These are phyloP conservation scores for Oryza coarctata DNA, from an alignment of 176 grass and related monocot genomes.

Conservation along the genomic window DNA sequence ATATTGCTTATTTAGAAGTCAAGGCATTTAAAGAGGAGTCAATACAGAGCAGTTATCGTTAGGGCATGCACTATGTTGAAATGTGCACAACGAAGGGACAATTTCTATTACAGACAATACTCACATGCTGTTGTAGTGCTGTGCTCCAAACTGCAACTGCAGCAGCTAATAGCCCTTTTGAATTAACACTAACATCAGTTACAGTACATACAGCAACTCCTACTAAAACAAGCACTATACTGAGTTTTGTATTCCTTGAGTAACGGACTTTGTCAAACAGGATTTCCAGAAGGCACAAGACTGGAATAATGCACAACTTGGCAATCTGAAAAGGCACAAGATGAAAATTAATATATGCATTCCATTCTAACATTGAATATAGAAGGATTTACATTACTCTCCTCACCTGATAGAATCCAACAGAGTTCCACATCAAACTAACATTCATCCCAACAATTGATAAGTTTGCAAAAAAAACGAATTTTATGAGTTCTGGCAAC, in stretches of 20 bases:
- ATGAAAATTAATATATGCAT: conserved; percentile 3
- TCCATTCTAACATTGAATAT: not conserved
- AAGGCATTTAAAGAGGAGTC: not conserved
- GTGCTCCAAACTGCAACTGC: conserved; percentile 54
- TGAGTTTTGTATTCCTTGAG: conserved; percentile 56
- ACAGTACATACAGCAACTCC: conserved; percentile 61
- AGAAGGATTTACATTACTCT: not conserved
- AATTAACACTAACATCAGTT: conserved; percentile 61
- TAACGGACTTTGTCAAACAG: conserved; percentile 51
- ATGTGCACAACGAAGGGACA: not conserved
- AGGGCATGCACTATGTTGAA: not conserved
- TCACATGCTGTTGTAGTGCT: conserved; percentile 56
- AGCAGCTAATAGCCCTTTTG: conserved; percentile 40
- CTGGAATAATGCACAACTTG: conserved; percentile 53
- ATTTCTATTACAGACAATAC: conserved; percentile 25
- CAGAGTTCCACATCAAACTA: conserved; percentile 69
- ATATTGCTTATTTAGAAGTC: not conserved
- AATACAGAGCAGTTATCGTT: not conserved
- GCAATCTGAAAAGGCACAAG: conserved; percentile 42
- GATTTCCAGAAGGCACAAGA: conserved; percentile 54
- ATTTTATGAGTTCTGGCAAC: conserved; percentile 46
- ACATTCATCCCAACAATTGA: conserved; percentile 65
- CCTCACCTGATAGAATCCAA: conserved; percentile 65
- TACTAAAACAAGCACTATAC: conserved; percentile 56
- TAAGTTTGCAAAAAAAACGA: conserved; percentile 58